Percentiles rank a stretch among this genome's conserved stretches.
phyloP scores from a whole-genome alignment of 2,329 filamentous ascomycete genomes.

The Didymellaceae sp. region DNA sequence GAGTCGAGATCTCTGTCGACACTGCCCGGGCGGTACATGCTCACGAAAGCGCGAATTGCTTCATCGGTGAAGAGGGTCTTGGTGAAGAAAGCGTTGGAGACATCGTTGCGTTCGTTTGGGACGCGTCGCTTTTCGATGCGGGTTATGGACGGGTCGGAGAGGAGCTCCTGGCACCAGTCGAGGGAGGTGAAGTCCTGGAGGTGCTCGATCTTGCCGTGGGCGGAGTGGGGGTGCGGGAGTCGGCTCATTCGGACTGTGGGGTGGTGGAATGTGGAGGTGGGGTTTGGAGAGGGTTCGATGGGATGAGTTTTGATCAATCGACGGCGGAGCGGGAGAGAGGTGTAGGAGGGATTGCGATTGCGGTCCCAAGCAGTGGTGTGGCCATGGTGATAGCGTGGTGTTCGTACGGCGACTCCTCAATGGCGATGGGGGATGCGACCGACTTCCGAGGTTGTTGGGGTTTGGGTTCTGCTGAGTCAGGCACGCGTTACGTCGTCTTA shows the following conservation, averaged over 20 bases:
- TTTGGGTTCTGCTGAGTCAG: constrained; percentile 11
- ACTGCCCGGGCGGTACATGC: constrained; percentile 27
- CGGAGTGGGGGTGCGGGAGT: constrained; percentile 11
- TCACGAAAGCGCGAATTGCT: constrained; percentile 33
- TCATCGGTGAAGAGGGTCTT: constrained; percentile 33
- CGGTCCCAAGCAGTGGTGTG: too few species aligned
- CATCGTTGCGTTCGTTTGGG: constrained; percentile 5
- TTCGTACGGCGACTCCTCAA: constrained; percentile 12
- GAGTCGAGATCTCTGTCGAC: constrained; percentile 7
- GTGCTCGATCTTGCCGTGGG: constrained; percentile 23
- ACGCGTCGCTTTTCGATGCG: constrained; percentile 24
- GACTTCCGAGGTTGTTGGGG: constrained; percentile 16
- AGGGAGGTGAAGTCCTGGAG: constrained; percentile 35
- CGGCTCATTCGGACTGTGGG: constrained; percentile 1
- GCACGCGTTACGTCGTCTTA: too few species aligned
- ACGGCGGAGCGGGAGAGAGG: background rate
- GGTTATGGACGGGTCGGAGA: constrained; percentile 32
- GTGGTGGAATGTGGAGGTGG: background rate
- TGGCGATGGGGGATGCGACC: background rate
- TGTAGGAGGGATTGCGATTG: too few species aligned
- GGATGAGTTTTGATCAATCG: too few species aligned
- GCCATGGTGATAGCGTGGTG: background rate
- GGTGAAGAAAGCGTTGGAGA: constrained; percentile 32
- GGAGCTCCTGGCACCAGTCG: constrained; percentile 34
- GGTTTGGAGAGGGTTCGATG: too few species aligned